Conservation (phyloP, 306 rosid genomes). For the Medicago ruthenica region DNA sequence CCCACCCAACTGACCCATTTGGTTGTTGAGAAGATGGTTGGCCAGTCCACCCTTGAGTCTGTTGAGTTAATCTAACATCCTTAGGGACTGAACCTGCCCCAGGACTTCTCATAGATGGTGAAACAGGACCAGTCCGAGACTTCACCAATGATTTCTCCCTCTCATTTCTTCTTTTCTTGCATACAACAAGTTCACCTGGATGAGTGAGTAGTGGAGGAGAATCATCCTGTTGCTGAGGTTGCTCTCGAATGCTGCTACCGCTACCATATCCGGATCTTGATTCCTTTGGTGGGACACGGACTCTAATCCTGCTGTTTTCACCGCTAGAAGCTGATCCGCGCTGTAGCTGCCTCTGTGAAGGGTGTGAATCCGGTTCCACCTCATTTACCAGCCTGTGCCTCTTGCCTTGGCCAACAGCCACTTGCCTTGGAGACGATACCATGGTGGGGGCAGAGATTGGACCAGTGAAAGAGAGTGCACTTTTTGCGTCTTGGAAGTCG, state of each 20-base stretch:
- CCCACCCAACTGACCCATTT: slow-evolving; percentile 88
- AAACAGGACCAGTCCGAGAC: slow-evolving; percentile 75
- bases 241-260: slow-evolving; percentile 63
- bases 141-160: slow-evolving; percentile 78
- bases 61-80: slow-evolving; percentile 71
- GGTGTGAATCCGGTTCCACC: slow-evolving; percentile 63
- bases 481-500: slow-evolving; percentile 84
- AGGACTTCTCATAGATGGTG: slow-evolving; percentile 77
- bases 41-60: slow-evolving; percentile 67
- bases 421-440: slow-evolving; percentile 67
- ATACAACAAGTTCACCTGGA: slow-evolving; percentile 96
- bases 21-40: slow-evolving; percentile 66
- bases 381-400: slow-evolving; percentile 69
- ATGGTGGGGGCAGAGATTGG: slow-evolving; percentile 50
- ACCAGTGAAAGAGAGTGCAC: slow-evolving; percentile 70
- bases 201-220: slow-evolving; percentile 75
- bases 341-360: slow-evolving; percentile 65
- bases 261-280: slow-evolving; percentile 63
- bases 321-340: slow-evolving; percentile 60
- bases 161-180: slow-evolving; percentile 98
- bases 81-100: slow-evolving; percentile 58
- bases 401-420: slow-evolving; percentile 63
- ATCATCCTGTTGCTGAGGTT: slow-evolving; percentile 70
- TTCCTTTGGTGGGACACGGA: slow-evolving; percentile 67
- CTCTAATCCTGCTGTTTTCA: slow-evolving; percentile 69